Conservation (phyloP, 345 rosid genomes). For the Rhodamnia rubescens region DNA sequence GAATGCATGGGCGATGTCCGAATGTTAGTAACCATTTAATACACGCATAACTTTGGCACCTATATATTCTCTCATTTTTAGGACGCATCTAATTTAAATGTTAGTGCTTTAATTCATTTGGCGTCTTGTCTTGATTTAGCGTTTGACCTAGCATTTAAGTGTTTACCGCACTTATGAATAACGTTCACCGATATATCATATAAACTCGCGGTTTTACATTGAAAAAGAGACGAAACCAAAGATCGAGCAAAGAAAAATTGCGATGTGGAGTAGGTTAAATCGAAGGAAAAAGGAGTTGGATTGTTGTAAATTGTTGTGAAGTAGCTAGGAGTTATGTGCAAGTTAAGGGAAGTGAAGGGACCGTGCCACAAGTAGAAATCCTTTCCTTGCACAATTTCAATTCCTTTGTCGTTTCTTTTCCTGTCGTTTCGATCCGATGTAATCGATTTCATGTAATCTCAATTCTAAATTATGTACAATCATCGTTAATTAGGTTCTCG, state of each 20-base stretch:
- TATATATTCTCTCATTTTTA: background rate
- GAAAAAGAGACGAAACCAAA: background rate
- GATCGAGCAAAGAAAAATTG: background rate
- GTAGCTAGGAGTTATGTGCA: background rate
- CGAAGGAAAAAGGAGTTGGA: background rate
- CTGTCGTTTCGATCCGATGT: too few relatives aligned
- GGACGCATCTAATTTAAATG: accelerated
- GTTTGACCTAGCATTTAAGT: background rate
- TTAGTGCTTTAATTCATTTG: too few relatives aligned
- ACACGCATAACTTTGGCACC: background rate
- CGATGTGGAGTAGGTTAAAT: background rate
- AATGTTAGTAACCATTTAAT: background rate
- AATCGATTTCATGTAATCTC: too few relatives aligned
- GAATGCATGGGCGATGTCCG: too few relatives aligned
- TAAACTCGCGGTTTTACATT: background rate
- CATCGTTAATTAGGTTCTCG: too few relatives aligned
- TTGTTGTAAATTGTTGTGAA: background rate
- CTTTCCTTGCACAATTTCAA: too few relatives aligned
- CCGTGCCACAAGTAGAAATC: background rate
- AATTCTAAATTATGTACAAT: too few relatives aligned
- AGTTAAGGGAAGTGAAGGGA: background rate
- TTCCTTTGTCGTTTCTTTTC: too few relatives aligned
- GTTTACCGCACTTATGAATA: background rate
- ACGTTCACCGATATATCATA: background rate
- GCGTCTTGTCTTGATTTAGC: background rate